Evolutionary conservation across 2,329 filamentous ascomycete genomes (phyloP).

Genomic region (Macrophomina phaseolina): DNA sequence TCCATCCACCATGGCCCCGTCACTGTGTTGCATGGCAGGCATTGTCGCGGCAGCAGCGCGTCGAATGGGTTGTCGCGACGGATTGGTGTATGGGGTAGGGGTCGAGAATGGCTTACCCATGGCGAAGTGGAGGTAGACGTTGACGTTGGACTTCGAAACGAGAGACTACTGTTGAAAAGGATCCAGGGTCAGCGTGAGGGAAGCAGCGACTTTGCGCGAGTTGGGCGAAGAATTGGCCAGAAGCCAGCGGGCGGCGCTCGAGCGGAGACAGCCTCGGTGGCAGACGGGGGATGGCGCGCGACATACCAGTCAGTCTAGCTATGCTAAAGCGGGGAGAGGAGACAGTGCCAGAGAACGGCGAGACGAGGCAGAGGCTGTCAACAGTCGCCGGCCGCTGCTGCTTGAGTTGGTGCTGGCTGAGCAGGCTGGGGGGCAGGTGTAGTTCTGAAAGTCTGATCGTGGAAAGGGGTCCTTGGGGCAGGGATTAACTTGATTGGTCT

Average conservation of each 20-base stretch:
- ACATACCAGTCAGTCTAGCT: slow-evolving; percentile 46
- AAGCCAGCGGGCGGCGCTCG: slow-evolving; percentile 39
- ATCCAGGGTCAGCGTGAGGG: slow-evolving; percentile 35
- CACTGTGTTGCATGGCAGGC: neutral
- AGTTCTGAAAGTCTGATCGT: slow-evolving; percentile 26
- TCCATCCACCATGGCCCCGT: neutral
- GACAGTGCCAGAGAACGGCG: slow-evolving; percentile 33
- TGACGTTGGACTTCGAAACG: slow-evolving; percentile 39
- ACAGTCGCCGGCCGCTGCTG: slow-evolving; percentile 26
- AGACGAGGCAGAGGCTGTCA: slow-evolving; percentile 33
- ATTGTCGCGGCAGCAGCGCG: slow-evolving; percentile 8
- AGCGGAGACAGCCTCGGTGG: slow-evolving; percentile 32
- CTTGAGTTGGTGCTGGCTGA: slow-evolving; percentile 22
- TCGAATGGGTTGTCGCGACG: neutral
- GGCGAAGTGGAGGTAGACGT: slow-evolving; percentile 39
- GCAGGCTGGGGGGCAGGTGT: slow-evolving; percentile 27
- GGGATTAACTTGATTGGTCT: slow-evolving; percentile 29
- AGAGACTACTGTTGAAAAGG: slow-evolving; percentile 39
- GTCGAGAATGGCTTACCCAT: slow-evolving; percentile 43
- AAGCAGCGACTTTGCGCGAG: slow-evolving; percentile 28
- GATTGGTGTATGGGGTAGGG: slow-evolving; percentile 16
- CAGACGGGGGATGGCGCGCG: slow-evolving; percentile 29
- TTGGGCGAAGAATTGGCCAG: slow-evolving; percentile 25
- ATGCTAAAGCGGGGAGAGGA: slow-evolving; percentile 36
- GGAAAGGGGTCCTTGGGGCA: slow-evolving; percentile 28